phyloP scores from a whole-genome alignment of 148 eudicot species.

The Silene uniflora region DNA sequence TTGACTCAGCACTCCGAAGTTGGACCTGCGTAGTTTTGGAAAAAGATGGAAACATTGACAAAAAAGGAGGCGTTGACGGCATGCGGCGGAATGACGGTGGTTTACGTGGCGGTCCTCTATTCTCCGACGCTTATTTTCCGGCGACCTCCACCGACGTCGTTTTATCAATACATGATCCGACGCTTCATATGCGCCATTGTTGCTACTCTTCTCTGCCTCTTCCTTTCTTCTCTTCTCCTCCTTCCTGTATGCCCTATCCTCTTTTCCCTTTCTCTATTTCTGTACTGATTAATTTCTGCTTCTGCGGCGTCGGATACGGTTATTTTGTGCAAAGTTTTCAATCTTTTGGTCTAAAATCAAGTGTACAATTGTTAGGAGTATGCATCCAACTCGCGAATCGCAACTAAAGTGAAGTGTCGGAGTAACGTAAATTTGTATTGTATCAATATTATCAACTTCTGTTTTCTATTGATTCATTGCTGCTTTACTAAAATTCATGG shows the following conservation, averaged over 20 bases:
- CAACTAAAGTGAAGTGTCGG: too few relatives aligned
- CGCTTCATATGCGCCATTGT: slow-evolving; percentile 72
- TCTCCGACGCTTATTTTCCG: slow-evolving; percentile 72
- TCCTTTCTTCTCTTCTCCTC: slow-evolving; percentile 49
- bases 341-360: background rate
- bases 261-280: slow-evolving; percentile 1
- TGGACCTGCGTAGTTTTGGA: background rate
- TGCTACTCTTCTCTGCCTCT: slow-evolving; percentile 55
- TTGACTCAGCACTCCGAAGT: background rate
- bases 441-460: too few relatives aligned
- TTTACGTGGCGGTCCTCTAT: slow-evolving; percentile 76
- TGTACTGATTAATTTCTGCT: too few relatives aligned
- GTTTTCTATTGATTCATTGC: too few relatives aligned
- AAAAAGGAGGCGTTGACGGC: slow-evolving; percentile 45
- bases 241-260: slow-evolving; percentile 43
- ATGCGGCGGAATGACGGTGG: slow-evolving; percentile 56
- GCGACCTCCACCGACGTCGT: slow-evolving; percentile 60
- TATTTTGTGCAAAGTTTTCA: background rate
- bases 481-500: too few relatives aligned
- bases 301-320: background rate
- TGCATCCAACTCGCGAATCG: background rate
- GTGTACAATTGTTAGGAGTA: background rate
- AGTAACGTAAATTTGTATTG: too few relatives aligned
- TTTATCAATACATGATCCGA: slow-evolving; percentile 54
- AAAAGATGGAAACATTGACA: slow-evolving; percentile 21